Conservation (phyloP, 2,329 filamentous ascomycete species). For the Rasamsonia emersonii region DNA sequence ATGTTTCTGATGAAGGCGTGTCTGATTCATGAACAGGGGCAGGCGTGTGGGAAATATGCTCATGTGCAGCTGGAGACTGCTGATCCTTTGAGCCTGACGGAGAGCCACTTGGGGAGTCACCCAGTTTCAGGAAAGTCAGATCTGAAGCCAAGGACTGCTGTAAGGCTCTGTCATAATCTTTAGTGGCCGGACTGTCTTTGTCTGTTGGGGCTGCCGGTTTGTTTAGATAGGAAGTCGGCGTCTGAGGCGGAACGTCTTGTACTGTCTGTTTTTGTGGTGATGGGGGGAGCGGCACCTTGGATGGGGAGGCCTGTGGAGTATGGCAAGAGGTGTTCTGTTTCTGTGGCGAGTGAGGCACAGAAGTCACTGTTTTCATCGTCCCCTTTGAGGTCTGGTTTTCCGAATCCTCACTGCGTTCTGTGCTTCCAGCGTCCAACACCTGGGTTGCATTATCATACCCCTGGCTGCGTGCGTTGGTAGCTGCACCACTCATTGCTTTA, state of each 20-base stretch:
- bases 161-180: slow-evolving; percentile 33
- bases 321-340: slow-evolving; percentile 34
- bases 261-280: slow-evolving; percentile 48
- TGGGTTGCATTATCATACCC: slow-evolving; percentile 38
- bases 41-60: slow-evolving; percentile 17
- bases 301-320: slow-evolving; percentile 41
- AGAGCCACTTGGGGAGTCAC: slow-evolving; percentile 15
- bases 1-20: slow-evolving; percentile 25
- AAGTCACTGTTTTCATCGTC: slow-evolving; percentile 40
- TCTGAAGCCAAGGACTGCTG: slow-evolving; percentile 35
- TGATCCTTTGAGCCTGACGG: slow-evolving; percentile 11
- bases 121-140: slow-evolving; percentile 31
- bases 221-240: slow-evolving; percentile 27
- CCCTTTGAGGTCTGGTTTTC: slow-evolving; percentile 19
- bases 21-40: slow-evolving; percentile 21
- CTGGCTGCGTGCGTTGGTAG: slow-evolving; percentile 64
- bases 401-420: slow-evolving; percentile 17
- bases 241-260: slow-evolving; percentile 43
- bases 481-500: slow-evolving; percentile 69
- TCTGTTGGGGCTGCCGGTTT: slow-evolving; percentile 27
- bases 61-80: slow-evolving; percentile 8
- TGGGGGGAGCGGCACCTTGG: slow-evolving; percentile 52
- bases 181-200: slow-evolving; percentile 28
- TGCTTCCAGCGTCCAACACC: slow-evolving; percentile 1
- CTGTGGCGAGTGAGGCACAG: slow-evolving; percentile 51